Percentiles rank a stretch among this genome's conserved stretches.
These are phyloP conservation scores for Lichtheimia ramosa DNA, from an alignment of 371 early-diverging fungal genomes.

Conservation along the genomic window DNA sequence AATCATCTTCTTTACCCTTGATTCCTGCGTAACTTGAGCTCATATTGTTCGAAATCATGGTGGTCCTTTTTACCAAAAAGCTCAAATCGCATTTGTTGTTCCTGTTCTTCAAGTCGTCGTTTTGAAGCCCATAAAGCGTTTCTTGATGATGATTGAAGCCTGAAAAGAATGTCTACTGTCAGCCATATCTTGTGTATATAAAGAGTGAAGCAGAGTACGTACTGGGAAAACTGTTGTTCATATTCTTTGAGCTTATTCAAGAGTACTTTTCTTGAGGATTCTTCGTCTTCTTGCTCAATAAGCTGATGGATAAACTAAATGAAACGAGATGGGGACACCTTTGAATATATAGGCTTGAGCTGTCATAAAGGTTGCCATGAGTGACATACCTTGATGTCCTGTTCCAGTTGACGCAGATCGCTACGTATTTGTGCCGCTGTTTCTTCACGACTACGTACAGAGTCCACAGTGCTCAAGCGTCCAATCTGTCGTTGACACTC, in stretches of 20 bases:
- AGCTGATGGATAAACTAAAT: slow-evolving; percentile 48
- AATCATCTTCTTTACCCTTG: slow-evolving; percentile 30
- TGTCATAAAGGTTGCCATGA: too few relatives aligned
- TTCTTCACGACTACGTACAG: slow-evolving; percentile 32
- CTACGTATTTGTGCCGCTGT: slow-evolving; percentile 23
- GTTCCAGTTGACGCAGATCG: slow-evolving; percentile 26
- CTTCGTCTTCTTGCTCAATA: slow-evolving; percentile 66
- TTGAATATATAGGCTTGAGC: neutral
- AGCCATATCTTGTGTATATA: neutral
- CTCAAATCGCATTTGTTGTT: slow-evolving; percentile 56
- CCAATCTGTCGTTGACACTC: slow-evolving; percentile 46
- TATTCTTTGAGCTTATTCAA: slow-evolving; percentile 53
- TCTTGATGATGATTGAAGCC: slow-evolving; percentile 56
- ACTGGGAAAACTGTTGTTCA: slow-evolving; percentile 62
- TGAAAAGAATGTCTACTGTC: neutral
- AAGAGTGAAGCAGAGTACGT: slow-evolving; percentile 18
- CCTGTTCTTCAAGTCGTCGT: slow-evolving; percentile 54
- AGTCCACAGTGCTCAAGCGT: slow-evolving; percentile 28
- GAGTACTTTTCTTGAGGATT: slow-evolving; percentile 43
- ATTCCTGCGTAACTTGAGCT: slow-evolving; percentile 31
- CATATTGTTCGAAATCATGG: slow-evolving; percentile 42
- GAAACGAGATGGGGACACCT: too few relatives aligned
- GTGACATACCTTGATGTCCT: slow-evolving; percentile 29
- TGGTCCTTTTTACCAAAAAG: slow-evolving; percentile 47
- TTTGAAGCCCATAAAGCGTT: slow-evolving; percentile 59